These are phyloP conservation scores for Trichoderma simmonsii DNA, from an alignment of 2,329 filamentous ascomycete species.

Conservation along the genomic window DNA sequence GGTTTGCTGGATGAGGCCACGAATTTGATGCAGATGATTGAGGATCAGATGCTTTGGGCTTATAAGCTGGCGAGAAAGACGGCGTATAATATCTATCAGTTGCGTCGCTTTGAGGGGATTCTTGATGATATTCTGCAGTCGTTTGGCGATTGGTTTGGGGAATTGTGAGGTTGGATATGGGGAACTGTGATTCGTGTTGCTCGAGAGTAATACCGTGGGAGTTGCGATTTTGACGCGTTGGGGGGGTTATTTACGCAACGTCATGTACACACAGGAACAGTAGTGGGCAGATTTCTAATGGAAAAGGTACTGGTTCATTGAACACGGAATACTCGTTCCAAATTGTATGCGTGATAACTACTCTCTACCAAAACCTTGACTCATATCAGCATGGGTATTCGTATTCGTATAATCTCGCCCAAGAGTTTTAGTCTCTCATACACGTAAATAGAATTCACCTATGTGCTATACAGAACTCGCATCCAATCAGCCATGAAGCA, in stretches of 20 bases:
- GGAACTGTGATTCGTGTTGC: neutral
- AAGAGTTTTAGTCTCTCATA: neutral
- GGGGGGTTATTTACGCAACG: neutral
- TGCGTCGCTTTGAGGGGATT: neutral
- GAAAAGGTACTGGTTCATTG: neutral
- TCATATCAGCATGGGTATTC: neutral
- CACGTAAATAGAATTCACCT: neutral
- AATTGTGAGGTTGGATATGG: neutral
- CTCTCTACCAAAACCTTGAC: neutral
- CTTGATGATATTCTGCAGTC: neutral
- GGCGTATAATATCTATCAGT: neutral
- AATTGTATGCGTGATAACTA: neutral
- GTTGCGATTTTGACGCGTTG: neutral
- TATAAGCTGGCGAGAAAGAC: neutral
- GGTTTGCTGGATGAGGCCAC: neutral
- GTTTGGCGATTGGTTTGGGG: neutral
- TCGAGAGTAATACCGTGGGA: neutral
- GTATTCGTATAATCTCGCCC: neutral
- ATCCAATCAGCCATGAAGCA: conserved; percentile 5
- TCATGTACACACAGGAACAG: neutral
- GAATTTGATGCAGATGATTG: neutral
- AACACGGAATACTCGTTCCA: neutral
- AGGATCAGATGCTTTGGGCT: neutral
- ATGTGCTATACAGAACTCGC: neutral
- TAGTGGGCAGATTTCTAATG: neutral